Conservation (phyloP, 768 basidiomycete genomes). For the Mycena rosella region DNA sequence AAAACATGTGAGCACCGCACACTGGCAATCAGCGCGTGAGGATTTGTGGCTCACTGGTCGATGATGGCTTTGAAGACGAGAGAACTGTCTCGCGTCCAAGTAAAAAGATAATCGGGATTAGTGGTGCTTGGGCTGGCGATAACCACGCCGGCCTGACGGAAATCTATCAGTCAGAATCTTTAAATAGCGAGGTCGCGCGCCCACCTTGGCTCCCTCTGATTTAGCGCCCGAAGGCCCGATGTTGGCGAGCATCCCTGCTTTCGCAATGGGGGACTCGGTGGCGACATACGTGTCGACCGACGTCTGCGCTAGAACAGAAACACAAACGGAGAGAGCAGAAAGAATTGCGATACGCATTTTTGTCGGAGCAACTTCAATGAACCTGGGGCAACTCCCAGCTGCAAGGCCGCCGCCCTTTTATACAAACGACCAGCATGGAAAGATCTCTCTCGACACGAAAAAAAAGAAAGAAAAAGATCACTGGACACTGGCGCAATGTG, state of each 20-base stretch:
- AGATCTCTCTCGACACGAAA: too few species aligned
- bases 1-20: too few species aligned
- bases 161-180: slow-evolving; percentile 1
- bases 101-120: slow-evolving; percentile 77
- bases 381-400: neutral
- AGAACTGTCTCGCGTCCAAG: slow-evolving; percentile 83
- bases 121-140: slow-evolving; percentile 67
- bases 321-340: slow-evolving; percentile 43
- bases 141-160: slow-evolving; percentile 64
- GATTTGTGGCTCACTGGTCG: slow-evolving; percentile 54
- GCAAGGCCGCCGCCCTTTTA: too few species aligned
- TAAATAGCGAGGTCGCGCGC: slow-evolving; percentile 41
- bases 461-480: neutral
- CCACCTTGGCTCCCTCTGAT: slow-evolving; percentile 66
- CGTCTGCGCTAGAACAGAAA: slow-evolving; percentile 45
- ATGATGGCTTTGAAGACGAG: slow-evolving; percentile 75
- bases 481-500: slow-evolving; percentile 9
- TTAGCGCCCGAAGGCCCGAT: slow-evolving; percentile 72
- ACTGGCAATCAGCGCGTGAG: neutral
- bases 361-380: slow-evolving; percentile 16
- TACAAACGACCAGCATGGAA: neutral
- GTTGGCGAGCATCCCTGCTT: slow-evolving; percentile 76
- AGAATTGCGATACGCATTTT: slow-evolving; percentile 50
- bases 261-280: slow-evolving; percentile 70
- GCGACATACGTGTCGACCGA: slow-evolving; percentile 65